Base-by-base conservation (phyloP, 441 rosid genomes). In the Erodium chrysanthum region DNA sequence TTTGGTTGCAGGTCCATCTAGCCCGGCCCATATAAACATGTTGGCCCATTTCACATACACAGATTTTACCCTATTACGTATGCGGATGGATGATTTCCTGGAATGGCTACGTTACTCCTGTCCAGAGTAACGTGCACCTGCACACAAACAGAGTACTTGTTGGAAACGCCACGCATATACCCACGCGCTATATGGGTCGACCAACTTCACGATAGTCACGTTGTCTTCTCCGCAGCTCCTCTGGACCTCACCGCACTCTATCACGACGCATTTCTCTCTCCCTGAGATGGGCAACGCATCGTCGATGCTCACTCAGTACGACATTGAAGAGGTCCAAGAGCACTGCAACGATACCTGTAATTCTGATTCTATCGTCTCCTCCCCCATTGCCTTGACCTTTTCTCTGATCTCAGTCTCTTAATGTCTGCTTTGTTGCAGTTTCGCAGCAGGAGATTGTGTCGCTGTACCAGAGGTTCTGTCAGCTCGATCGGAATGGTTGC, bases 371-470 rank as follows among this genome's bases (percentile, higher is more conserved):
- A 18, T 18, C 59, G 7, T 10, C 22, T 17, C 59, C 22, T 18
- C 22, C 2, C 1, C n/a, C n/a, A n/a, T 52, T 52, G 10, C 11
- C 22, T 52, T 18, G 15, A 11, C 22, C 3, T 52, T 50, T 15
- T 15, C 58, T 17, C 21, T n/a, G 5, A 3, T 50, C 22, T 18
- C 21, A n/a, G 58, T 15, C 58, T 17, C 21, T 52, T 52, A 15
- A 44, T 14, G 50, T 11, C 15, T 14, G 15, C 50, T 44, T 44
- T 52, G 10, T 52, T 65, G 66, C 80, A 82, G 85, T 82, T 77
- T 82, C 85, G 27, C 85, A 82, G 81, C 83, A 73, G 70, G 85
- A 82, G 76, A 82, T 75, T 50, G 78, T 82, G 7, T 82, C 85
- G 22, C 65, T 82, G 37, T 82, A 82, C 66, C 42, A 79, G 71